phyloP scores from a whole-genome alignment of 805 yeast species.

The Nadsonia fulvescens region DNA sequence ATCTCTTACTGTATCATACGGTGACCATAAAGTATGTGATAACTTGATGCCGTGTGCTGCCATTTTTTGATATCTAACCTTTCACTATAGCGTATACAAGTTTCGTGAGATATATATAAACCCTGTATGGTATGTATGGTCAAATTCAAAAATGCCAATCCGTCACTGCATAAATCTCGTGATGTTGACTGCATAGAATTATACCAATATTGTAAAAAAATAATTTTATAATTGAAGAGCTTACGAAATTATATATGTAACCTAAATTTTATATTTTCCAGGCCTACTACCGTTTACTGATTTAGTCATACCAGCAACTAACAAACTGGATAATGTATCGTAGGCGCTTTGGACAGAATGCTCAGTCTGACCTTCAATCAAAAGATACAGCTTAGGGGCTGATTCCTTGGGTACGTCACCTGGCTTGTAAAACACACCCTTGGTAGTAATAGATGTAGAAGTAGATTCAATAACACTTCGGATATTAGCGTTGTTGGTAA shows the following conservation, averaged over 20 bases:
- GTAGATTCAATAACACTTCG: constrained; percentile 51
- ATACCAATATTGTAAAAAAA: too few relatives aligned
- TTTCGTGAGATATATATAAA: too few relatives aligned
- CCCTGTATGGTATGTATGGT: too few relatives aligned
- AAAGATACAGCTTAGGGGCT: constrained; percentile 58
- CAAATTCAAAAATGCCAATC: too few relatives aligned
- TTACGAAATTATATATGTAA: too few relatives aligned
- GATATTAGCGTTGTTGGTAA: constrained; percentile 44
- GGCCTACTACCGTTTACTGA: not conserved
- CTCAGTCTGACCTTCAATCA: constrained; percentile 59
- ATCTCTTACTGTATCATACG: constrained; percentile 89
- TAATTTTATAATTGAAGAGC: too few relatives aligned
- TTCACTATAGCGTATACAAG: too few relatives aligned
- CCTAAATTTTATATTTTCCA: not conserved
- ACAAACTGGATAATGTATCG: constrained; percentile 32
- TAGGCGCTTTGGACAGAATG: constrained; percentile 42
- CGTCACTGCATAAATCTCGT: too few relatives aligned
- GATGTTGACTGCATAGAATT: too few relatives aligned
- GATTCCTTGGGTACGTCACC: constrained; percentile 38
- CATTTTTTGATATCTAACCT: constrained; percentile 1
- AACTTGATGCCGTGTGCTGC: constrained; percentile 15
- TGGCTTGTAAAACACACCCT: constrained; percentile 58
- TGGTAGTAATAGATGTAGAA: constrained; percentile 59
- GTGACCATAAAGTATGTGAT: constrained; percentile 93
- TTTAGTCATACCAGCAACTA: constrained; percentile 38